Base-by-base conservation (phyloP, 768 basidiomycete species). In the Phlegmacium glaucopus region DNA sequence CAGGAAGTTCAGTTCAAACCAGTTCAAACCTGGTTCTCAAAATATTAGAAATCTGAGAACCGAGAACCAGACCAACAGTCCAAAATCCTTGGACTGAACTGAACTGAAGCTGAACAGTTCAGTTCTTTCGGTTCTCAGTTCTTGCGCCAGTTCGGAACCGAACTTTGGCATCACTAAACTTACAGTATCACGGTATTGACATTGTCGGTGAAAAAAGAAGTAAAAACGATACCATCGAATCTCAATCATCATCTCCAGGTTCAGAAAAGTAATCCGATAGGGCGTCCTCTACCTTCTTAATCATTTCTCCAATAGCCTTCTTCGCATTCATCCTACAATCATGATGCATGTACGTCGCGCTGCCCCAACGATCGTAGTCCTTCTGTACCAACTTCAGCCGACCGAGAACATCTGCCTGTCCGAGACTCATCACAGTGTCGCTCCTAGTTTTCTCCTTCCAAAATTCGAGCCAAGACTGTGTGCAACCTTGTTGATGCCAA, bases 311-410 rank as follows among this genome's bases (percentile, higher is more conserved):
- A 39, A 88, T 78, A 39, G 72, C 72, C 54, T 74, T 74, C 61
- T 76, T 76, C 17, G 85, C 87, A 16, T 69, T 62, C 56, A 69
- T 63, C 58, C 82, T 73, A 67, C 87, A 89, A 47, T 87, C 87
- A 47, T 79, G 82, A 55, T 87, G 83, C 87, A 88, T 87, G 59
- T 86, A 85, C n/a, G 82, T 80, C 48, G 80, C 81, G 49, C 76
- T 78, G 2, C 85, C 83, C 80, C 82, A 82, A 44, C 79, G 70
- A 47, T 86, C 85, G 49, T 82, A 84, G 46, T 87, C 83, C 64
- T 80, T 82, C 55, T 79, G 67, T 29, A 89, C 72, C 48, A 78
- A 70, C 57, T 68, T 77, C 54, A 89, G 60, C 49, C 82, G 74
- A 29, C 87, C 87, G 4, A 85, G 60, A 28, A 87, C 83, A 57